Percentiles rank a stretch among this genome's conserved stretches.
Evolutionary conservation across 345 rosid species (phyloP).

Genomic region (Eucalyptus curtisii): DNA sequence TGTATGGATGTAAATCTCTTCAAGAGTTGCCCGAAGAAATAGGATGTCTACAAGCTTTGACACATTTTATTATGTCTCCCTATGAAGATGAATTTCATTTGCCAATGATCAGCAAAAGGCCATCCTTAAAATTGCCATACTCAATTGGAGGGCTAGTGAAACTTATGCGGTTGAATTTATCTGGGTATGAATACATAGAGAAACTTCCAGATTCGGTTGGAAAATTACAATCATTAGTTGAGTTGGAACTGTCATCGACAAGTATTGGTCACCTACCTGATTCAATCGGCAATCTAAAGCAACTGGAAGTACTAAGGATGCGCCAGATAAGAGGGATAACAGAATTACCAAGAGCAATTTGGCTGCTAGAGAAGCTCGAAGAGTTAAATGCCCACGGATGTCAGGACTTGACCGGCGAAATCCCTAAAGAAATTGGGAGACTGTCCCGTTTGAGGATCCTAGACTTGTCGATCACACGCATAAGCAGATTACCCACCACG

Average conservation of each 20-base stretch:
- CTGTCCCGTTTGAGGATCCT: not conserved
- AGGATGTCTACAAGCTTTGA: too few species aligned
- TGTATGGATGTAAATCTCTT: too few species aligned
- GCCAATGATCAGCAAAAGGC: too few species aligned
- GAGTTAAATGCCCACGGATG: fast-evolving
- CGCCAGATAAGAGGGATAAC: not conserved
- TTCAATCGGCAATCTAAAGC: not conserved
- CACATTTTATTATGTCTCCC: too few species aligned
- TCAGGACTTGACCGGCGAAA: fast-evolving
- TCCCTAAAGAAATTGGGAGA: not conserved
- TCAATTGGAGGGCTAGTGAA: too few species aligned
- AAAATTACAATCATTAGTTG: not conserved
- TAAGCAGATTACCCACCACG: fast-evolving
- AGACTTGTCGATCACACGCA: fast-evolving
- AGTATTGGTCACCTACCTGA: not conserved
- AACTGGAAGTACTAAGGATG: not conserved
- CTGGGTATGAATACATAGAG: too few species aligned
- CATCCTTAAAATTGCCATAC: too few species aligned
- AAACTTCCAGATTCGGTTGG: not conserved
- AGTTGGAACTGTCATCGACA: not conserved
- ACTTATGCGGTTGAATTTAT: too few species aligned
- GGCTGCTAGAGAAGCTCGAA: not conserved
- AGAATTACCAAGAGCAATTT: not conserved
- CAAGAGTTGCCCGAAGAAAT: too few species aligned
- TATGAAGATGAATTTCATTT: too few species aligned